phyloP scores from a whole-genome alignment of 2,329 filamentous ascomycete genomes.

The Metarhizium humberi region DNA sequence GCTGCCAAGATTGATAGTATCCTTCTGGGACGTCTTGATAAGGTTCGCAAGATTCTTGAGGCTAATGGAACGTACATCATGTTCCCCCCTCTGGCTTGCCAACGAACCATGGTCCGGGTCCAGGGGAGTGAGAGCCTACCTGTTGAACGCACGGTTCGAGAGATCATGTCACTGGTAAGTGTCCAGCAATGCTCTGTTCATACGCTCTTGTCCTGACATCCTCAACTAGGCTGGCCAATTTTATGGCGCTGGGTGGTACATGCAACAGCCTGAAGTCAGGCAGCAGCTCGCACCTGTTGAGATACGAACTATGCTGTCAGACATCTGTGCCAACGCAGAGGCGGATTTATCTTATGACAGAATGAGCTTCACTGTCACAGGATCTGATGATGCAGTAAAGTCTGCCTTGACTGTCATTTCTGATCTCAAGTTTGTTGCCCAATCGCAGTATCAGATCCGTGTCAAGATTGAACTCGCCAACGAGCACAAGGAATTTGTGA shows the following conservation, averaged over 20 bases:
- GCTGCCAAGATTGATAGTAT: slow-evolving; percentile 93
- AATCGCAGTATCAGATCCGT: slow-evolving; percentile 82
- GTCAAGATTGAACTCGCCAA: slow-evolving; percentile 99
- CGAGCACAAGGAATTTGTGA: slow-evolving; percentile 99
- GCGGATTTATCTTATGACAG: slow-evolving; percentile 94
- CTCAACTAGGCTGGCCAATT: slow-evolving; percentile 76
- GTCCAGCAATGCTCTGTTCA: slow-evolving; percentile 2
- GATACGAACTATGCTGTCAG: slow-evolving; percentile 80
- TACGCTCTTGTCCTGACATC: not conserved
- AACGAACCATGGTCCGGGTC: slow-evolving; percentile 76
- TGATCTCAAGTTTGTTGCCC: slow-evolving; percentile 79
- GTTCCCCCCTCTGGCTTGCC: slow-evolving; percentile 79
- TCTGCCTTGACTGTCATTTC: slow-evolving; percentile 90
- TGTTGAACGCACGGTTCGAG: slow-evolving; percentile 87
- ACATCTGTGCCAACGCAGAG: slow-evolving; percentile 93
- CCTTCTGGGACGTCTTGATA: slow-evolving; percentile 81
- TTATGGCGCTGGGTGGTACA: slow-evolving; percentile 94
- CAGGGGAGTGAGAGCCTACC: slow-evolving; percentile 90
- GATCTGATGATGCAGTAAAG: slow-evolving; percentile 93
- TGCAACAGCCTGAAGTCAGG: slow-evolving; percentile 64
- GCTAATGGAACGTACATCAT: slow-evolving; percentile 92
- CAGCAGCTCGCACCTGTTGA: slow-evolving; percentile 58
- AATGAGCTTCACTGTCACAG: slow-evolving; percentile 85
- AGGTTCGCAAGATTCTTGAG: slow-evolving; percentile 96
- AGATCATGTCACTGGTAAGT: slow-evolving; percentile 86